Base-by-base conservation (phyloP, 495 filamentous ascomycete species). In the Podospora pseudocomata region DNA sequence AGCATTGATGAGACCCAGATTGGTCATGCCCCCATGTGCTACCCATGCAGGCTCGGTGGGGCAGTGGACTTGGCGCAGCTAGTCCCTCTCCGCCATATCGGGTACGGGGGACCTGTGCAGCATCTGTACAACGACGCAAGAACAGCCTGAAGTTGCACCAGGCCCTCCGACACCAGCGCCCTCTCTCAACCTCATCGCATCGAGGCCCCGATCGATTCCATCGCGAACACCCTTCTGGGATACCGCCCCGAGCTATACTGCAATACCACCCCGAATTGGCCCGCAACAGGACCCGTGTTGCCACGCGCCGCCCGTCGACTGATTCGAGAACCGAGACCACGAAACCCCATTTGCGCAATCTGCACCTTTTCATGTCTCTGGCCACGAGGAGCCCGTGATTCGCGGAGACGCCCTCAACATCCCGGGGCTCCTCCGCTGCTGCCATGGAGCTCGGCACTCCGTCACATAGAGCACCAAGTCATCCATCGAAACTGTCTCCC, bases 371-470 rank as follows among this genome's bases (percentile, higher is more conserved):
- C 39, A 74, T 75, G 73, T 56, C 26, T 65, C 34, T 57, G 54
- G 64, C 58, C 57, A 63, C 60, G 28, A 54, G 39, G 58, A 49
- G 57, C 44, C 32, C 20, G 67, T 74, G 68, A 76, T 72, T 65
- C 55, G 64, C 69, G 60, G 55, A 55, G 64, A 63, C 26, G 34
- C 60, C 6, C 54, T 58, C 58, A 61, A 32, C 32, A 65, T 57
- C n/a, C 39, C 64, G 62, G 56, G 39, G 34, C 57, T 59, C 26
- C 44, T 58, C 63, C 60, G 72, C 13, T 49, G 39, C 73, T 75
- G 75, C 70, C 72, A 78, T 78, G 75, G 75, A 77, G 75, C 64
- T 54, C 65, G 64, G 73, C 68, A 67, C 28, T 67, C 67, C 67
- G 68, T 54, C 68, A 26, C 62, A 74, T 67, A 66, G 67, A 72